phyloP scores from a whole-genome alignment of 768 basidiomycete species.

The Tylopilus subfusipes region DNA sequence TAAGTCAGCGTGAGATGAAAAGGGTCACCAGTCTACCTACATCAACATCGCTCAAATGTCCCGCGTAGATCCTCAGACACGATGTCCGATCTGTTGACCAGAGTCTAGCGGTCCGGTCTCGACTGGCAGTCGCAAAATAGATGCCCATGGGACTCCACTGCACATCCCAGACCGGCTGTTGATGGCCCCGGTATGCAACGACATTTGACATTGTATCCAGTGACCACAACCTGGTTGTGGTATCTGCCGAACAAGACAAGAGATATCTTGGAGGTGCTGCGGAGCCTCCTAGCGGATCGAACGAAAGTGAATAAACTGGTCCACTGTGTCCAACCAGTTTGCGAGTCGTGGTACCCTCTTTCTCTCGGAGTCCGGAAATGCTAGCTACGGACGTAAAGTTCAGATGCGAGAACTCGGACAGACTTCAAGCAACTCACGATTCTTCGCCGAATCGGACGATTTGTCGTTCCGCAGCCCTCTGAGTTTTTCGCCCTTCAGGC shows the following conservation, averaged over 20 bases:
- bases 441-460: conserved; percentile 57
- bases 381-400: conserved; percentile 39
- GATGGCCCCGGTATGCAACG: conserved; percentile 92
- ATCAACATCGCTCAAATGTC: conserved; percentile 95
- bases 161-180: conserved; percentile 98
- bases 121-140: conserved; percentile 95
- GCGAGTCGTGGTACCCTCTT: conserved; percentile 76
- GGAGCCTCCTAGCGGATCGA: conserved; percentile 89
- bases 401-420: not conserved
- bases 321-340: conserved; percentile 97
- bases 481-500: conserved; percentile 86
- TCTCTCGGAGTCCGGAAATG: conserved; percentile 64
- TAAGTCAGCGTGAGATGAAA: conserved; percentile 3
- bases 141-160: conserved; percentile 98
- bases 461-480: conserved; percentile 77
- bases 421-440: conserved; percentile 47
- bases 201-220: conserved; percentile 92
- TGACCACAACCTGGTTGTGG: conserved; percentile 90
- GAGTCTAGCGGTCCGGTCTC: conserved; percentile 90
- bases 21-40: conserved; percentile 48
- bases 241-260: conserved; percentile 89
- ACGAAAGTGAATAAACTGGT: conserved; percentile 91
- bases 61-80: conserved; percentile 88
- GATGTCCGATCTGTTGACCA: conserved; percentile 93
- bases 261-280: conserved; percentile 82